Evolutionary conservation across 805 yeast species (phyloP).

Genomic region (Diddensiella transvaalensis): DNA sequence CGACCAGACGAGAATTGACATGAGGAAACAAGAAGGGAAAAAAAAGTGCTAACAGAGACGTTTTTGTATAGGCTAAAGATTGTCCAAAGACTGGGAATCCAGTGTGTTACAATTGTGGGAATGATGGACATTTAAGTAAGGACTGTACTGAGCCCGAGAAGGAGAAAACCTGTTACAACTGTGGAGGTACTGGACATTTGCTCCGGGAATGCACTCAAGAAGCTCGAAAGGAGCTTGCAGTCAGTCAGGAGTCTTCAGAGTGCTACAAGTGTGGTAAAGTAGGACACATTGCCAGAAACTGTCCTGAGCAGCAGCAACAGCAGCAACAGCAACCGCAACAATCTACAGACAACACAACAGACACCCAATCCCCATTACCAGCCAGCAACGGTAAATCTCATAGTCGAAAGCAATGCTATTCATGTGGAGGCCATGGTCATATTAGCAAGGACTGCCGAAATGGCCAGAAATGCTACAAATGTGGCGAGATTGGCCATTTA

Average conservation of each 20-base stretch:
- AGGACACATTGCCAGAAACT: constrained; percentile 87
- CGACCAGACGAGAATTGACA: too few species aligned
- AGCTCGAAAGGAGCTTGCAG: constrained; percentile 17
- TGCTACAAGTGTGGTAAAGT: constrained; percentile 91
- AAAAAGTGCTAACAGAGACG: too few species aligned
- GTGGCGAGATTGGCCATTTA: constrained; percentile 89
- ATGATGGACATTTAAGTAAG: constrained; percentile 77
- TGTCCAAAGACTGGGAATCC: constrained; percentile 37
- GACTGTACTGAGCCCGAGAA: constrained; percentile 80
- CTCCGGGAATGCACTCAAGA: constrained; percentile 64
- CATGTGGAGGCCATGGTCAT: constrained; percentile 88
- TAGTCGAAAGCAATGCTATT: constrained; percentile 80
- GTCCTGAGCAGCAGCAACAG: constrained; percentile 39
- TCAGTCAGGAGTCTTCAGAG: constrained; percentile 31
- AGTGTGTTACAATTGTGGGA: constrained; percentile 38
- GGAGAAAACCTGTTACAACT: constrained; percentile 87
- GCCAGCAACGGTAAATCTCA: constrained; percentile 54
- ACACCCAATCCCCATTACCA: constrained; percentile 6
- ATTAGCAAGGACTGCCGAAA: constrained; percentile 82
- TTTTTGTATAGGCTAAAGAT: constrained; percentile 33
- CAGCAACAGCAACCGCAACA: constrained; percentile 39
- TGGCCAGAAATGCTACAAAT: constrained; percentile 87
- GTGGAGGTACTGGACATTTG: constrained; percentile 88
- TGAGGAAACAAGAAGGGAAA: too few species aligned
- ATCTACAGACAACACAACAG: constrained; percentile 11